Conservation (phyloP, 371 early-diverging fungal species). For the Mortierella sp. region DNA sequence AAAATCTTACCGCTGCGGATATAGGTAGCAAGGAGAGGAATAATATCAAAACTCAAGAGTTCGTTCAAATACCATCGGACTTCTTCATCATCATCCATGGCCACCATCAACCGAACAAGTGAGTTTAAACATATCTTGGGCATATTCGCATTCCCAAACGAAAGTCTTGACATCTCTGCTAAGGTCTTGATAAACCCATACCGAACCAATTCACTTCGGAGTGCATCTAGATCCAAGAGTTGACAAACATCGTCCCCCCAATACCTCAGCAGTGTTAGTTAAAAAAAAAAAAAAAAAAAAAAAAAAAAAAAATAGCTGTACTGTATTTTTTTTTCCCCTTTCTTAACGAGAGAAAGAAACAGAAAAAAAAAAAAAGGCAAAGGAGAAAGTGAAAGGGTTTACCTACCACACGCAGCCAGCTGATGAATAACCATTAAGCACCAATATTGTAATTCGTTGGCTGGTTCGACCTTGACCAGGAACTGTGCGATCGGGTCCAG, state of each 20-base stretch:
- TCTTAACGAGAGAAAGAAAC: background rate
- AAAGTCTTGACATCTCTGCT: conserved; percentile 74
- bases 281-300: background rate
- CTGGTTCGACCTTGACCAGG: conserved; percentile 65
- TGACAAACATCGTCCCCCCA: too few species aligned
- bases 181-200: conserved; percentile 70
- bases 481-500: conserved; percentile 69
- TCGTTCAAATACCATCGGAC: conserved; percentile 56
- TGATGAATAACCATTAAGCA: conserved; percentile 81
- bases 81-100: conserved; percentile 54
- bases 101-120: conserved; percentile 79
- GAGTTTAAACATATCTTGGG: conserved; percentile 86
- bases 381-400: background rate
- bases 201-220: conserved; percentile 68
- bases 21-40: conserved; percentile 74
- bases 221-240: conserved; percentile 47
- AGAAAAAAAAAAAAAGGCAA: background rate
- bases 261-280: background rate
- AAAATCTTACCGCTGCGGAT: conserved; percentile 67
- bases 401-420: conserved; percentile 70
- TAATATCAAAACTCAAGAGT: conserved; percentile 72
- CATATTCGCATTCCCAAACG: conserved; percentile 86
- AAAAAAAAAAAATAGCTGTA: background rate
- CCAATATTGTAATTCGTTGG: conserved; percentile 86
- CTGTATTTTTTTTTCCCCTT: background rate